Evolutionary conservation across 495 filamentous ascomycete species (phyloP).

Genomic region (Geoglossum glabrum): DNA sequence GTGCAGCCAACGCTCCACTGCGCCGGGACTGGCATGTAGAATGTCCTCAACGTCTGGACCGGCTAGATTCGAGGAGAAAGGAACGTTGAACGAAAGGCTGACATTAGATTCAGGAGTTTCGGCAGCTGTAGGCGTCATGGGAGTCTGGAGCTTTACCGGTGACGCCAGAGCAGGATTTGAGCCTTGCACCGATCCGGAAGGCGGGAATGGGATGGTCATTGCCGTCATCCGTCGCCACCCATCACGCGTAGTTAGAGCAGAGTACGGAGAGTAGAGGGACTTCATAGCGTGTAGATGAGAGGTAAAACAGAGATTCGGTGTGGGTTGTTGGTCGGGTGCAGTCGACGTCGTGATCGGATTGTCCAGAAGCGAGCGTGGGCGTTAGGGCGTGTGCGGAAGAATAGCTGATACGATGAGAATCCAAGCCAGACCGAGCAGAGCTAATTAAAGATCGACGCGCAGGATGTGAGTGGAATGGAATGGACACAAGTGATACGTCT

Average conservation of each 20-base stretch:
- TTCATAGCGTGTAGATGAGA: background rate
- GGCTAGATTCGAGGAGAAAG: constrained; percentile 74
- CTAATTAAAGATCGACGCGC: constrained; percentile 3
- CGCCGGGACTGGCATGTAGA: constrained; percentile 65
- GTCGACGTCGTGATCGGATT: background rate
- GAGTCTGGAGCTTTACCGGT: background rate
- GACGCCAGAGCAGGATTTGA: background rate
- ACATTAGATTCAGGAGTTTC: constrained; percentile 20
- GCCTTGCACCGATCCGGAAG: background rate
- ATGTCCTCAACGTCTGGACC: constrained; percentile 86
- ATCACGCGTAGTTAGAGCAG: background rate
- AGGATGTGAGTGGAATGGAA: no score
- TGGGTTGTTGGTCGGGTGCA: background rate
- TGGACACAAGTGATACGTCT: background rate
- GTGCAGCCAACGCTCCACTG: constrained; percentile 77
- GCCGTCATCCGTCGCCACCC: background rate
- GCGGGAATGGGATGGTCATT: background rate
- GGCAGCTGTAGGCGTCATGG: constrained; percentile 13
- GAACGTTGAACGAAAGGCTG: constrained; percentile 79
- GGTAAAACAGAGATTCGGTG: background rate
- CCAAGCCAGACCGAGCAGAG: background rate
- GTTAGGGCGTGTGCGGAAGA: background rate
- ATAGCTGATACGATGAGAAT: background rate
- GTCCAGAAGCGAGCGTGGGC: background rate
- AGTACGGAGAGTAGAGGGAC: constrained; percentile 1